phyloP scores from a whole-genome alignment of 768 basidiomycete species.

The Amanita exitialis region DNA sequence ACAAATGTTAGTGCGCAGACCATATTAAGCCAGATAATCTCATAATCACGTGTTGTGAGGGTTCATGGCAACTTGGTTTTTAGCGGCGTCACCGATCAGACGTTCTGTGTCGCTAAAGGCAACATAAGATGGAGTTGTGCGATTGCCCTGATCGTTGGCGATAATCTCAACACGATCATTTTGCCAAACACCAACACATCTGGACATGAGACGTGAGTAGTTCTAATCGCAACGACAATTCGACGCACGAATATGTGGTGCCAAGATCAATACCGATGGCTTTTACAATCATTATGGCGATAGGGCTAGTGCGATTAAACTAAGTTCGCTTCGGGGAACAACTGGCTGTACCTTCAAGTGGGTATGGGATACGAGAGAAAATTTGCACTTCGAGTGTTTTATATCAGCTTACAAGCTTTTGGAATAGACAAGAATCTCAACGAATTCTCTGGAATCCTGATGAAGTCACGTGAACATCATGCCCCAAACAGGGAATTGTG shows the following conservation, averaged over 20 bases:
- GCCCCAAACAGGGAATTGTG: background rate
- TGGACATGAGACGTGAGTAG: conserved; percentile 21
- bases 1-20: background rate
- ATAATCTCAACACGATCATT: conserved; percentile 99
- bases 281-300: conserved; percentile 49
- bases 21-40: background rate
- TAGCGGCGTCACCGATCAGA: conserved; percentile 97
- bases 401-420: conserved; percentile 20
- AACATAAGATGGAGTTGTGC: conserved; percentile 94
- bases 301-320: conserved; percentile 4
- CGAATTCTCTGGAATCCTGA: conserved; percentile 37
- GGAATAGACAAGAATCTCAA: conserved; percentile 31
- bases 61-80: conserved; percentile 99
- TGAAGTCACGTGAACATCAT: conserved; percentile 22
- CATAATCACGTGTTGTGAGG: conserved; percentile 71
- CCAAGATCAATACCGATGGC: conserved; percentile 87
- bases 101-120: conserved; percentile 93
- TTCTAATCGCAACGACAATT: background rate
- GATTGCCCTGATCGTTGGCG: conserved; percentile 90
- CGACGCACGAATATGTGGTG: conserved; percentile 83
- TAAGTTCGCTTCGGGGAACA: conserved; percentile 5
- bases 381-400: conserved; percentile 17
- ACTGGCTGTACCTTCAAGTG: background rate
- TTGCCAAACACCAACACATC: conserved; percentile 99
- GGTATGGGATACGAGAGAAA: conserved; percentile 14